Percentiles rank a stretch among this genome's conserved stretches.
Conservation (phyloP, 2,329 filamentous ascomycete genomes). For the Phaeosphaeria sp. region DNA sequence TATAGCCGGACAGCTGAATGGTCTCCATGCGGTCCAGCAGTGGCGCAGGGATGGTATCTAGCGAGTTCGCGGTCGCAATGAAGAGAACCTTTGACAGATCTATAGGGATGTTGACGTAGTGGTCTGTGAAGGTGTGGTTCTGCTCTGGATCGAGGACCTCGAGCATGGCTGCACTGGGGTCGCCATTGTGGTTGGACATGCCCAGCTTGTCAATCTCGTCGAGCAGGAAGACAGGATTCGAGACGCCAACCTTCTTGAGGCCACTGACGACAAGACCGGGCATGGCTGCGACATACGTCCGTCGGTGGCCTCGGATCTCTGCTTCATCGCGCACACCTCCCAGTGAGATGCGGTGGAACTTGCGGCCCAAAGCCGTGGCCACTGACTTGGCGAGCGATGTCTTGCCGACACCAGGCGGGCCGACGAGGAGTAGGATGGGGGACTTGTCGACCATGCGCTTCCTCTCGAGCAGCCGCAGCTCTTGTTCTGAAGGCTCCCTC, state of each 20-base stretch:
- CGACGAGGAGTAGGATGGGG: slow-evolving; percentile 90
- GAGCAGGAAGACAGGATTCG: slow-evolving; percentile 92
- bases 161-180: slow-evolving; percentile 96
- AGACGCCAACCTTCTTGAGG: slow-evolving; percentile 91
- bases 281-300: slow-evolving; percentile 99
- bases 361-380: slow-evolving; percentile 87
- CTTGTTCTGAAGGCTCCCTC: slow-evolving; percentile 53
- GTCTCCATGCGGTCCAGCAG: slow-evolving; percentile 97
- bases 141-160: slow-evolving; percentile 98
- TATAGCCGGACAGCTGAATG: slow-evolving; percentile 92
- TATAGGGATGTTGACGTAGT: slow-evolving; percentile 95
- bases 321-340: slow-evolving; percentile 96
- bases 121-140: slow-evolving; percentile 92
- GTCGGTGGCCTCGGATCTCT: slow-evolving; percentile 91
- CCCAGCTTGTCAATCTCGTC: slow-evolving; percentile 99
- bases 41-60: slow-evolving; percentile 94
- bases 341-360: slow-evolving; percentile 96
- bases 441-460: slow-evolving; percentile 94
- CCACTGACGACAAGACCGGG: slow-evolving; percentile 93
- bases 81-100: slow-evolving; percentile 97
- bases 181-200: slow-evolving; percentile 88
- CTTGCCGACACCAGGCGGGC: slow-evolving; percentile 94
- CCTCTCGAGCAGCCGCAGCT: slow-evolving; percentile 76
- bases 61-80: slow-evolving; percentile 93
- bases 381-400: slow-evolving; percentile 94